Base-by-base conservation (phyloP, 2,329 filamentous ascomycete species). In the Purpureocillium takamizusanense region DNA sequence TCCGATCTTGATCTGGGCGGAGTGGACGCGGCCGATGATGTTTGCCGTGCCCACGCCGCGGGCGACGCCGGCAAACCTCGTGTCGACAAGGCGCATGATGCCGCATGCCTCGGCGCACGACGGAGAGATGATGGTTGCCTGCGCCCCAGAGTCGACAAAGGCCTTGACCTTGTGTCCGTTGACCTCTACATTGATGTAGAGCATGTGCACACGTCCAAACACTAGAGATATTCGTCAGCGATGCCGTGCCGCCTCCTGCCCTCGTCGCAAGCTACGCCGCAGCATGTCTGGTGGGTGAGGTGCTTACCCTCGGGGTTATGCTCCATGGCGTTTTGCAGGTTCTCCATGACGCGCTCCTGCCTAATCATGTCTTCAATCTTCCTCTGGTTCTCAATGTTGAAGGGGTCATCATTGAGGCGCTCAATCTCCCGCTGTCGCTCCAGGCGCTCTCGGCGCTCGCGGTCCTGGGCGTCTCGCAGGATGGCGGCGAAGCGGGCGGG, bases 81-180 rank as follows among this genome's bases (percentile, higher is more conserved):
- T 84, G 63, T 98, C 92, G 40, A 98, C 86, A 12, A 98, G 76
- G 35, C 90, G 83, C 85, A 95, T 95, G 61, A 98, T 97, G 51
- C 87, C 87, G 56, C 92, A 98, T 8, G 80, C 75, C 56, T 94
- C 86, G 18, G 92, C 92, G 55, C 88, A 95, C 17, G 80, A 73
- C 5, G 92, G 92, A 5, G 90, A 97, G 92, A 98, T 98, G 67
- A 98, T 95, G 37, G 92, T 98, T 18, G 90, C 88, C 65, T 98
- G 92, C 17, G 92, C 92, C 44, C 92, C 92, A 2, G 92, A 97
- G 61, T 98, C 92, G 43, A 98, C 92, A 49, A 98, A 83, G 3
- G 90, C 92, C 67, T 95, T 97, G 52, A 98, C 82, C 41, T 85
- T 86, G 51, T 86, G 76, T 11, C 86, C 83, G 61, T 98, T 98